phyloP scores from a whole-genome alignment of 257 asterid genomes.

The Gynochthodes officinalis region DNA sequence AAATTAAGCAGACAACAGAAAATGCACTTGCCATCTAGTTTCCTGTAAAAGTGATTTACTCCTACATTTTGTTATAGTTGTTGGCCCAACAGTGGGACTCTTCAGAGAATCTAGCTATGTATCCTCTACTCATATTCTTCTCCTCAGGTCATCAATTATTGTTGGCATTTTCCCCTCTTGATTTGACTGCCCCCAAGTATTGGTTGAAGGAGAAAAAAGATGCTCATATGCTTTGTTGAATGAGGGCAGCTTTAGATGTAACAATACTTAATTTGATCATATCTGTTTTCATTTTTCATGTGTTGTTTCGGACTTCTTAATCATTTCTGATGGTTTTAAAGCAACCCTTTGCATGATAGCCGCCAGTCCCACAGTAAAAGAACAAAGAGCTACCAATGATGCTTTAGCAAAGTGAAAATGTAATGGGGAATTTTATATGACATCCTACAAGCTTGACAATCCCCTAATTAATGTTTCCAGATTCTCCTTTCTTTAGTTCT shows the following conservation, averaged over 20 bases:
- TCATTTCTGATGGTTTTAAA: neutral
- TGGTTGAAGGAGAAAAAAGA: constrained; percentile 21
- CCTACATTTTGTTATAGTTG: neutral
- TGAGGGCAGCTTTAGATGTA: neutral
- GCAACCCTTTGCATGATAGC: neutral
- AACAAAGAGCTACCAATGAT: neutral
- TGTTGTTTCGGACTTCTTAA: neutral
- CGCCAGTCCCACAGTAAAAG: constrained; percentile 13
- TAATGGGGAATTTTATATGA: neutral
- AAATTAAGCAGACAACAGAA: constrained; percentile 9
- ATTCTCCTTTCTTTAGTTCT: constrained; percentile 6
- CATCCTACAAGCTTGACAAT: neutral
- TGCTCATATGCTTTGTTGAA: constrained; percentile 15
- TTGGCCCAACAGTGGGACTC: neutral
- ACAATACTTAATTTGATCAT: no score
- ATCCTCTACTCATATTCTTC: neutral
- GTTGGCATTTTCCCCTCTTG: constrained; percentile 6
- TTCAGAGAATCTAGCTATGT: neutral
- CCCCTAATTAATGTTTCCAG: neutral
- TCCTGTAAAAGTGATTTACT: constrained; percentile 12
- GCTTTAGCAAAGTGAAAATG: constrained; percentile 7
- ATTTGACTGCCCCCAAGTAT: neutral
- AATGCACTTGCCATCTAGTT: constrained; percentile 19
- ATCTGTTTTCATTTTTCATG: no score
- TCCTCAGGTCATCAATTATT: constrained; percentile 8